Evolutionary conservation across 2,329 filamentous ascomycete genomes (phyloP).

Genomic region (Colletotrichum sp.): DNA sequence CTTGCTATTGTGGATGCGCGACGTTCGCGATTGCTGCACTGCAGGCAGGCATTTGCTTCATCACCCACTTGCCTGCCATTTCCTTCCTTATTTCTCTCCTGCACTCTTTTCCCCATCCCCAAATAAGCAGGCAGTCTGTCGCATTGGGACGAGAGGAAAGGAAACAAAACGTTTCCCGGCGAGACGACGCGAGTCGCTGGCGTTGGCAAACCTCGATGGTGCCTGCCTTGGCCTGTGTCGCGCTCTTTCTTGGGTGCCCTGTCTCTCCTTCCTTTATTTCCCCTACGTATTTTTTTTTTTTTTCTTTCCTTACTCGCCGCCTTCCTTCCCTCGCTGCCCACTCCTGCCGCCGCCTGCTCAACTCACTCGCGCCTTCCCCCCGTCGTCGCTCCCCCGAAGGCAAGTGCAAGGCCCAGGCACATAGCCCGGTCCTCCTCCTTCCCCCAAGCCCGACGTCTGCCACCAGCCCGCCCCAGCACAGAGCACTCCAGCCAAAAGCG

Average conservation of each 20-base stretch:
- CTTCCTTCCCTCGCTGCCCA: neutral
- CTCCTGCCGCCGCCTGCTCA: neutral
- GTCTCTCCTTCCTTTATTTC: neutral
- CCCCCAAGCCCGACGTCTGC: neutral
- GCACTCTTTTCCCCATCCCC: neutral
- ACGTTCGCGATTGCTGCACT: conserved; percentile 9
- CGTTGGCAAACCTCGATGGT: neutral
- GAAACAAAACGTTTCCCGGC: neutral
- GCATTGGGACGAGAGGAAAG: neutral
- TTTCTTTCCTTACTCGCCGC: neutral
- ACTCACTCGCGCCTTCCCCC: neutral
- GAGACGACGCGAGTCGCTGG: neutral
- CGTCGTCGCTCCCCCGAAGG: neutral
- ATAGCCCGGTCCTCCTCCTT: neutral
- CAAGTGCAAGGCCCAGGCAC: neutral
- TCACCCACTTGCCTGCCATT: neutral
- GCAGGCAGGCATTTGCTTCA: neutral
- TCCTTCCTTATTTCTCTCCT: neutral
- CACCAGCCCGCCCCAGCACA: neutral
- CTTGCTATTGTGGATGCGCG: conserved; percentile 7
- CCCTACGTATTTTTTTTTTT: neutral
- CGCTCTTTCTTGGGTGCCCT: neutral
- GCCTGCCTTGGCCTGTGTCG: neutral
- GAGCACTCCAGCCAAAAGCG: neutral
- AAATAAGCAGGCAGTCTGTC: neutral